A percentile compares a stretch with the other conserved stretches of the same genome.
phyloP scores from a whole-genome alignment of 108 stramenopile species.

The Skeletonema menzelii region DNA sequence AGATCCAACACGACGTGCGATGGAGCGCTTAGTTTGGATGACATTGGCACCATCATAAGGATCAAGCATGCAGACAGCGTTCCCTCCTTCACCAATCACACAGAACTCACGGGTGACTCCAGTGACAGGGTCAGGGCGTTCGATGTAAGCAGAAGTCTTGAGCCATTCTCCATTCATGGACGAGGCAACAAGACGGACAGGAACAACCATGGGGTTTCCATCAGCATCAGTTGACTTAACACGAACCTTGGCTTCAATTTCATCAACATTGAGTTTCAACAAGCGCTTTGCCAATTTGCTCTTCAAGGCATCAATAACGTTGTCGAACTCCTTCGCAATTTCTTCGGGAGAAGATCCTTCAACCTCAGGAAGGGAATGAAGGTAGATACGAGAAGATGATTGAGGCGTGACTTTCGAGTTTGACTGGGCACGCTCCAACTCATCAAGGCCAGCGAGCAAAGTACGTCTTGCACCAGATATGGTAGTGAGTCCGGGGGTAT shows the following conservation, averaged over 20 bases:
- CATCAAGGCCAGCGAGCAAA: constrained; percentile 92
- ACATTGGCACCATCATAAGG: constrained; percentile 89
- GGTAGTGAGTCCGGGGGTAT: constrained; percentile 82
- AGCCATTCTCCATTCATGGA: constrained; percentile 96
- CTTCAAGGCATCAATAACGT: constrained; percentile 77
- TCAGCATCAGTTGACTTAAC: constrained; percentile 57
- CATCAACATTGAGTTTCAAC: constrained; percentile 94
- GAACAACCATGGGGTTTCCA: constrained; percentile 66
- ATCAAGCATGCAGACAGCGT: constrained; percentile 86
- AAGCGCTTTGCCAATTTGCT: constrained; percentile 86
- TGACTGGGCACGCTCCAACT: constrained; percentile 92
- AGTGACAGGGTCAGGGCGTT: constrained; percentile 91
- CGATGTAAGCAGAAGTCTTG: constrained; percentile 88
- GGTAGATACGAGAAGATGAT: constrained; percentile 92
- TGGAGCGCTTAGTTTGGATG: constrained; percentile 94
- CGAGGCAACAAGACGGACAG: constrained; percentile 93
- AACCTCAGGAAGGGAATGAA: constrained; percentile 89
- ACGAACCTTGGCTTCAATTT: constrained; percentile 96
- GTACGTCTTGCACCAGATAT: constrained; percentile 67
- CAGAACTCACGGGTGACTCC: constrained; percentile 93
- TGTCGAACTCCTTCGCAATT: constrained; percentile 65
- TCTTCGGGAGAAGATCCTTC: constrained; percentile 69
- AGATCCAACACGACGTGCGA: constrained; percentile 95
- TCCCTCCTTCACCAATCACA: constrained; percentile 66
- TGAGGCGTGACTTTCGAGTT: constrained; percentile 88